Base-by-base conservation (phyloP, 495 filamentous ascomycete genomes). In the Diplogelasinospora grovesii region DNA sequence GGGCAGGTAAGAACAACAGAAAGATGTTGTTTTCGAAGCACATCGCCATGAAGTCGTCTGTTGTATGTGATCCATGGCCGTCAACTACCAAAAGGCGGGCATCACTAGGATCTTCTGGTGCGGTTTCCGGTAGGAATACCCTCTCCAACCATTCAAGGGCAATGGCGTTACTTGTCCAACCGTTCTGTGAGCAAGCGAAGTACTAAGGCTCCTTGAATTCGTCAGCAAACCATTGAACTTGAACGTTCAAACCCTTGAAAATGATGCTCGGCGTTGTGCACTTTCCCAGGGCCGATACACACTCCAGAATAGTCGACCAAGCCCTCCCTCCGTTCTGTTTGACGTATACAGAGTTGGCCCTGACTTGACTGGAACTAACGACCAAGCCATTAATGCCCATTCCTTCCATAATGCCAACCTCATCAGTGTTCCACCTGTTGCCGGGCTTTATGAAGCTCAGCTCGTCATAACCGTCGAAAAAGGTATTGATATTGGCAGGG, bases 41-140 rank as follows among this genome's bases (percentile, higher is more conserved):
- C 9, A 2, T 7, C 14, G 4, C 25, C 32, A 48, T 41, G 19
- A 45, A 48, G 1, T 46, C 18, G 33, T 24, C 26, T 3, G 42
- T 49, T 5, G 38, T 23, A 30, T 61, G 47, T 18, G 36, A 47
- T 7, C 40, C 31, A 38, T 61, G 37, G 30, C 47, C 47, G 24
- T 65, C 49, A 11, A 64, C 15, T 31, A 66, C 56, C 8, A 66
- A 45, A 0, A 68, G 41, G 16, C 59, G 42, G 1, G 1, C 3
- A 1, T 29, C 0, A 23, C 26, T 52, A 45, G 36, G 31, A 23
- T 14, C 50, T 25, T 18, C 28, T 26, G 32, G 45, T 33, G 19
- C 20, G 26, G 48, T 43, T 15, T 11, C 27, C 5, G 44, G 53
- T 31, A 53, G 52, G 35, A 46, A 51, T 0, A 39, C 22, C 19